Base-by-base conservation (phyloP, 106 monocot species). In the Dendrobium nobile region DNA sequence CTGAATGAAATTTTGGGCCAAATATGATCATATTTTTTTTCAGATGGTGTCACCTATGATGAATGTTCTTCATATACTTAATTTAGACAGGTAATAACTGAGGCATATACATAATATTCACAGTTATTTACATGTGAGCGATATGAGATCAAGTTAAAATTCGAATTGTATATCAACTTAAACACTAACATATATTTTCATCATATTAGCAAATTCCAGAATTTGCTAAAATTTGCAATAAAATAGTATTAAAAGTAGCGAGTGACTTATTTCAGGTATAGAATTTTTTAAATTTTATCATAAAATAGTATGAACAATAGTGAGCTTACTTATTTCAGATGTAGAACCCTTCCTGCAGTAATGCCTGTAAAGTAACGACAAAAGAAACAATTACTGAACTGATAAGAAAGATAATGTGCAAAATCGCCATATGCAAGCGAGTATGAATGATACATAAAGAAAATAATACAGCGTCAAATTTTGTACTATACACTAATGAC, bases 311-410 rank as follows among this genome's bases (percentile, higher is more conserved):
- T 47, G 1, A 47, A 75, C 11, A 11, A 45, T 24, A 65, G 20
- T n/a, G 67, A 79, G 85, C 96, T 89, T 92, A 97, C 97, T 90
- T 65, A 67, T 79, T 89, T 91, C 76, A 79, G 89, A 75, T 47
- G 88, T 94, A 78, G 97, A 97, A 79, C 97, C 97, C 91, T 82
- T 80, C 81, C 94, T 87, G 82, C 97, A 97, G 85, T 92, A 97
- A 75, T 94, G 86, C 78, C 97, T 97, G 94, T 33, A 91, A 78
- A 59, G 73, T 27, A 10, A 51, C 59, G 37, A 41, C 27, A 28
- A 41, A 75, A 20, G 41, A 19, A 58, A 19, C 24, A 16, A 84
- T 33, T 20, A 70, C 11, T 33, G 15, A 26, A 40, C 16, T n/a
- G 16, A 22, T 55, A 40, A 4, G 73, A 41, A 73, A 17, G 41